A percentile compares a stretch with the other conserved stretches of the same genome.
Evolutionary conservation across 352 stramenopile genomes (phyloP).

Genomic region (Thalassiosira mediterranea): DNA sequence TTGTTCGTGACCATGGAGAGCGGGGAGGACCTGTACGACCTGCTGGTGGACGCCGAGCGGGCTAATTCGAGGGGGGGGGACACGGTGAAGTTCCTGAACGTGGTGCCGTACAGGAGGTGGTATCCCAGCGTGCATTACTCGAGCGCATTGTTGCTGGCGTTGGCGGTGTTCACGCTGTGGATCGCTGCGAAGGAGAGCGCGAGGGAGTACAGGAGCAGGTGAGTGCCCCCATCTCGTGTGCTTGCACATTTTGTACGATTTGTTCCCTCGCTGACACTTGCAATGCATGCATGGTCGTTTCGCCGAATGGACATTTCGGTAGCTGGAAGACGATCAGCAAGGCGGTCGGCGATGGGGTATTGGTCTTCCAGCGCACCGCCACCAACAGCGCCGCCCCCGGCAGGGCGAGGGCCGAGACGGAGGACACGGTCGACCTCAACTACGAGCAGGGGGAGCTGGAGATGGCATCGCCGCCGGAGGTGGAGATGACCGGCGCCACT

Average conservation of each 20-base stretch:
- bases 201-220: slow-evolving; percentile 43
- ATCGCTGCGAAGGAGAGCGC: slow-evolving; percentile 6
- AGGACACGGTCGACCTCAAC: slow-evolving; percentile 44
- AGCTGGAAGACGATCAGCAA: slow-evolving; percentile 47
- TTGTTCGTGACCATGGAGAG: slow-evolving; percentile 60
- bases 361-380: slow-evolving; percentile 28
- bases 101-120: slow-evolving; percentile 39
- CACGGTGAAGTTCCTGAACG: slow-evolving; percentile 31
- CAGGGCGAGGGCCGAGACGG: slow-evolving; percentile 30
- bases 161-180: slow-evolving; percentile 41
- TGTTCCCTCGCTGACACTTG: background rate
- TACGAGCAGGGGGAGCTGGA: slow-evolving; percentile 35
- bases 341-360: slow-evolving; percentile 40
- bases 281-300: no score
- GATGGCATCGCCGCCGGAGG: slow-evolving; percentile 12
- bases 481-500: slow-evolving; percentile 22
- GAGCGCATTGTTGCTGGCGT: slow-evolving; percentile 37
- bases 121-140: slow-evolving; percentile 42
- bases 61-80: slow-evolving; percentile 4
- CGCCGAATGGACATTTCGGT: no score
- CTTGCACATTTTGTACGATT: no score
- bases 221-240: background rate
- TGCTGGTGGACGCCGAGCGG: slow-evolving; percentile 15
- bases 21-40: slow-evolving; percentile 36
- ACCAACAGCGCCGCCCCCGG: background rate